phyloP scores from a whole-genome alignment of 2,329 filamentous ascomycete genomes.

The Colletotrichum sojae region DNA sequence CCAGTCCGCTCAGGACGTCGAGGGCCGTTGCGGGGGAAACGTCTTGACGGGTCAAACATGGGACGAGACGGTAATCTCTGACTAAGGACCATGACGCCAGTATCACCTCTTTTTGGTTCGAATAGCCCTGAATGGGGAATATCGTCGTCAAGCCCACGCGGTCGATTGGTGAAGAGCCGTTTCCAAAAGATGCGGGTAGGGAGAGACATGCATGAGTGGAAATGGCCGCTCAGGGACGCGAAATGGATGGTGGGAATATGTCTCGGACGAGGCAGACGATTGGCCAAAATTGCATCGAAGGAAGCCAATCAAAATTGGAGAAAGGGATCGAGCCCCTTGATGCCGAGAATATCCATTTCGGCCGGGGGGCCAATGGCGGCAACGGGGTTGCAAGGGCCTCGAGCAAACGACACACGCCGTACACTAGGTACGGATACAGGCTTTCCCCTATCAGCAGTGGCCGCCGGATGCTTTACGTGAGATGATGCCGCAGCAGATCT shows the following conservation, averaged over 20 bases:
- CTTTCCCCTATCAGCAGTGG: constrained; percentile 11
- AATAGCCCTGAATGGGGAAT: constrained; percentile 20
- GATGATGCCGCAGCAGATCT: constrained; percentile 15
- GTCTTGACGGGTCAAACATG: constrained; percentile 7
- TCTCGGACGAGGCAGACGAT: constrained; percentile 35
- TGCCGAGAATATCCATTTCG: constrained; percentile 32
- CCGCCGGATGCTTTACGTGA: constrained; percentile 31
- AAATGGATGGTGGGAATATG: constrained; percentile 24
- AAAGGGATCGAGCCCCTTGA: constrained; percentile 41
- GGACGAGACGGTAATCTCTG: constrained; percentile 28
- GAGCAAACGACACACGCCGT: background rate
- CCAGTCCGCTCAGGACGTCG: constrained; percentile 8
- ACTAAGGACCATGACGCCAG: constrained; percentile 23
- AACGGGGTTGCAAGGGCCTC: background rate
- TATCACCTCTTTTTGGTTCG: constrained; percentile 18
- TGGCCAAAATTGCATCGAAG: constrained; percentile 36
- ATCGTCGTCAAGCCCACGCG: constrained; percentile 25
- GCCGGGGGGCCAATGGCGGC: constrained; percentile 21
- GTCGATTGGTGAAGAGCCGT: constrained; percentile 32
- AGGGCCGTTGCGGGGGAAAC: constrained; percentile 15
- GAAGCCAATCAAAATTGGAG: constrained; percentile 41
- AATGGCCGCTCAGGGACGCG: constrained; percentile 28
- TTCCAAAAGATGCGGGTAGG: constrained; percentile 45
- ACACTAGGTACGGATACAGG: too few species aligned
- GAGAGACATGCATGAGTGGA: constrained; percentile 50